Base-by-base conservation (phyloP, 23 red algal species). In the Chondrus crispus region DNA sequence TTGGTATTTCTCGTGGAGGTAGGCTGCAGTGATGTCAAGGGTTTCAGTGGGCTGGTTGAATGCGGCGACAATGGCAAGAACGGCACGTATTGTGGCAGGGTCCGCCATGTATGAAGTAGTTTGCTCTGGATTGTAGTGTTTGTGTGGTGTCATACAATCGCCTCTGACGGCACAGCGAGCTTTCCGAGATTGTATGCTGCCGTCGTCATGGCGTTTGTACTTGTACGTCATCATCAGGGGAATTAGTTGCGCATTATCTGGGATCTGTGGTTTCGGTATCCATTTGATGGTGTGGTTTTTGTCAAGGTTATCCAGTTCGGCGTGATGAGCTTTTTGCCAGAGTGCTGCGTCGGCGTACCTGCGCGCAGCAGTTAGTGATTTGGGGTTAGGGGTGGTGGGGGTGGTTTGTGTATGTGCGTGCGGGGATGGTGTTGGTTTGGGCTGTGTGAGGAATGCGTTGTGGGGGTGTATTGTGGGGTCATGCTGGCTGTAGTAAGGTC, bases 91-190 rank as follows among this genome's bases (percentile, higher is more conserved):
- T 76, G 70, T 76, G 9, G 70, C 41, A 13, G 22, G 28, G 70
- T 76, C 70, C 16, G 70, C 70, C 24, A 38, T 76, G 0, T 43
- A 11, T 36, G 70, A 20, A n/a, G 70, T 76, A 6, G 70, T 76
- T 26, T 76, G 20, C 6, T 41, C 46, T 18, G 85, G 85, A 32
- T 89, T 39, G 19, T 46, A 89, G 29, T 77, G 70, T 9, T 22
- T 20, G 32, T 60, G 24, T 7, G 85, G 44, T 24, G 18, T 14
- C 85, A 89, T 89, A 13, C 39, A 50, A 32, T 79, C 85, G 2
- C 73, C 69, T 41, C 85, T 2, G 37, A 89, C 33, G 41, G 85
- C 55, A 13, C 43, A 63, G 19, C 62, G 47, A 18, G 85, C 85
- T 78, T 89, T 89, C 3, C 51, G 69, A 41, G 75, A 43, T n/a